Evolutionary conservation across 805 yeast genomes (phyloP), one percentile per base, ranked within the genome.

Genomic region (Metschnikowia cerradonensis): DNA sequence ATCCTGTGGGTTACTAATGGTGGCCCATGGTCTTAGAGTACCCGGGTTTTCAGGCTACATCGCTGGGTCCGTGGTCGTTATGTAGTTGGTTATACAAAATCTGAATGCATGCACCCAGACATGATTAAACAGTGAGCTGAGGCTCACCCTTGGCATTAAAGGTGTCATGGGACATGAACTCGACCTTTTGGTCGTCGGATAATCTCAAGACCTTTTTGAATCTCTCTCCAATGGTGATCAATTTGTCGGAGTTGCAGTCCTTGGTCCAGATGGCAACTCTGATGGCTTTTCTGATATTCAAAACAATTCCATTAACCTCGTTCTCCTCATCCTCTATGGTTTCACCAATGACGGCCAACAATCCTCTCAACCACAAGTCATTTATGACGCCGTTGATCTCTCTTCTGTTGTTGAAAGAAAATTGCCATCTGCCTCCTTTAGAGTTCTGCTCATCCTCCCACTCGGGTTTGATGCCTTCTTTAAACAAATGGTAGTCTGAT

Each of bases 191-290:
- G 55, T 77, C 82, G 47, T 83, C 90, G 53, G 78, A 74, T 64
- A 92, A 80, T 68, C 82, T 86, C 67, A 92, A 79, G 45, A 88
- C 89, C 71, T 82, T 84, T 80, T 90, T 92, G 73, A 92, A 88
- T 67, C 85, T 84, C 67, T 83, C 84, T 64, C 97, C 97, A 60
- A 90, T 85, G 59, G 86, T 81, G 60, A 74, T 79, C 66, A 88
- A 78, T 58, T 86, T 72, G 47, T 67, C 64, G 56, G 77, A 84
- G 60, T 83, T 81, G 62, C 86, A 82, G 54, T 91, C 80, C 68
- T 84, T 86, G 57, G 97, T 92, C 99, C 99, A 92, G 68, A 92
- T 76, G 65, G 95, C 92, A 68, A 92, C 80, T 72, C 90, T 87
- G 77, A 80, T 82, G 59, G 83, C 89, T 60, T 81, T 83, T 67